These are phyloP conservation scores for Daucus carota DNA, from an alignment of 129 eudicot genomes.

Conservation along the genomic window DNA sequence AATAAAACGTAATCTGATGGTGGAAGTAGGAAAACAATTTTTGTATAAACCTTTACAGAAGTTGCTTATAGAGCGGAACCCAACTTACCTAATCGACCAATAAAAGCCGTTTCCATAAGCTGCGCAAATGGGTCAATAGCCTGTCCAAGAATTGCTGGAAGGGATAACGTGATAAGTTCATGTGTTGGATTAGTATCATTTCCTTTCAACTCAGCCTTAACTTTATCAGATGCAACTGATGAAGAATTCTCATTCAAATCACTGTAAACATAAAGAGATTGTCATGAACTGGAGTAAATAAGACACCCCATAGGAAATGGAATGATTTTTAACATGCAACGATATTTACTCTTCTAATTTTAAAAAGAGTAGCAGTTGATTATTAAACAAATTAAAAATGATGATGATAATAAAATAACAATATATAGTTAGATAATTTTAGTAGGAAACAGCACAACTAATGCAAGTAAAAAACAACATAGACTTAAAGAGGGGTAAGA, in stretches of 20 bases:
- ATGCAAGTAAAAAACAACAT: neutral
- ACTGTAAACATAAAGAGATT: conserved; percentile 29
- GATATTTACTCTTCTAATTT: neutral
- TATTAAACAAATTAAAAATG: neutral
- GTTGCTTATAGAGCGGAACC: neutral
- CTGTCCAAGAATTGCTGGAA: conserved; percentile 94
- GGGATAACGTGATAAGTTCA: conserved; percentile 63
- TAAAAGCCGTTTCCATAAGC: conserved; percentile 93
- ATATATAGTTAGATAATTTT: neutral
- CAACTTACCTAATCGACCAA: conserved; percentile 78
- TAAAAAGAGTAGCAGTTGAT: neutral
- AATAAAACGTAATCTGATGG: neutral
- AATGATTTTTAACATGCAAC: neutral
- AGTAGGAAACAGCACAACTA: neutral
- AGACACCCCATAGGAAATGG: neutral
- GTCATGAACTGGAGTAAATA: neutral
- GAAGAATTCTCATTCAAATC: conserved; percentile 29
- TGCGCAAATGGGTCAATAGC: conserved; percentile 86
- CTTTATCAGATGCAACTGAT: conserved; percentile 16
- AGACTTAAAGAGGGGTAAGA: neutral
- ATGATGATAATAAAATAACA: neutral
- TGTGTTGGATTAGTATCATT: conserved; percentile 14
- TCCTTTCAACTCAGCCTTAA: conserved; percentile 14
- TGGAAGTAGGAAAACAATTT: neutral
- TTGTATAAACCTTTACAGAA: neutral